Evolutionary conservation across 495 filamentous ascomycete genomes (phyloP), one percentile per base, ranked within the genome.

Genomic region (Penicillium silybi): DNA sequence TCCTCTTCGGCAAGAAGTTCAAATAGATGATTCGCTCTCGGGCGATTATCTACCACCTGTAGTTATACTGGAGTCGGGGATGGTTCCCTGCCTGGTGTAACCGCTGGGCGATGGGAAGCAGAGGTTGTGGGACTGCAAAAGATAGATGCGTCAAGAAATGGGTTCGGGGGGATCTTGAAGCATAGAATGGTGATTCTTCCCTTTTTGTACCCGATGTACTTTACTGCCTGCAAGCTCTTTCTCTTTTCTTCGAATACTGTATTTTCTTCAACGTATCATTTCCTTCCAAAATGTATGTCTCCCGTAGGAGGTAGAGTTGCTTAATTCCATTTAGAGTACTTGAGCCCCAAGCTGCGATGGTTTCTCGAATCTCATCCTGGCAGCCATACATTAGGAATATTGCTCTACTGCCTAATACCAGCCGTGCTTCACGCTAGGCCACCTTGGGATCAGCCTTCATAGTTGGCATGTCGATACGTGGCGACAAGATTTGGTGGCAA

Each of bases 1-100:
- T 98, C 72, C 80, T 98, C 77, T 97, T 98, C 89, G 93, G 93
- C 72, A 96, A 98, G 89, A 87, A 89, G 80, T 98, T 91, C 93
- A 97, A 96, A 89, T 87, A 81, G 46, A 67, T 66, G 59, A 61
- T 63, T 68, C 56, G 68, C 56, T 35, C 58, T 22, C 43, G 39
- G 54, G 56, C 53, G 42, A 49, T 58, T 15, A 9, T 51, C 41
- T 58, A 44, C 42, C 58, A 54, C 43, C 44, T 67, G 64, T 60
- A 59, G 54, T 52, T 57, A 50, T 67, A 59, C 53, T 63, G 70
- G 66, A 66, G 62, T 62, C 64, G 69, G 70, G 70, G 68, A 51
- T 65, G 62, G 48, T 40, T 44, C 47, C 59, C 49, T 52, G 46
- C 52, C 51, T 45, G 57, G 65, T 57, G 40, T 66, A 62, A 65